Conservation (phyloP, 768 basidiomycete genomes). For the Trametes cubensis region DNA sequence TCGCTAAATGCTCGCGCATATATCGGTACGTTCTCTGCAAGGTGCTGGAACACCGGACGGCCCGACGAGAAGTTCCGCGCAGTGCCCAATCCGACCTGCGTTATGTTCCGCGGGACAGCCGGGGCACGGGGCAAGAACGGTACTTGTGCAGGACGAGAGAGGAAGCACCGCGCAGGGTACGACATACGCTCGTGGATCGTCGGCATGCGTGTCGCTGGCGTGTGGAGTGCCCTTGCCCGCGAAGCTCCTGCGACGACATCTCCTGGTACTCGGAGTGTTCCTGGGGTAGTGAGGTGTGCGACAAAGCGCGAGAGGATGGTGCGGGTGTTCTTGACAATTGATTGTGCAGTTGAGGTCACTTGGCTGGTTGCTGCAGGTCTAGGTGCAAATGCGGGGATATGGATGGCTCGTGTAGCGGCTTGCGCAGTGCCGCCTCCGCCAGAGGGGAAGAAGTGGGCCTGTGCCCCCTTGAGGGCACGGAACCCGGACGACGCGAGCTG, state of each 20-base stretch:
- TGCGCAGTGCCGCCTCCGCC: conserved; percentile 23
- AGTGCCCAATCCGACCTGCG: conserved; percentile 75
- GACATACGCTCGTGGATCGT: conserved; percentile 61
- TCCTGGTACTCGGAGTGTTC: conserved; percentile 38
- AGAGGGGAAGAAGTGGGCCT: conserved; percentile 24
- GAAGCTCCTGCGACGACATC: conserved; percentile 28
- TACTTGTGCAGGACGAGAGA: conserved; percentile 48
- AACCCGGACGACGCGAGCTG: conserved; percentile 36
- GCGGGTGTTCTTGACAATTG: conserved; percentile 54
- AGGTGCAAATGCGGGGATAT: conserved; percentile 46
- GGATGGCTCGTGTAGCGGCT: conserved; percentile 43
- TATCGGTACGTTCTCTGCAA: conserved; percentile 75
- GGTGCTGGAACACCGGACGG: conserved; percentile 76
- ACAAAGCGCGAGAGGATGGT: conserved; percentile 59
- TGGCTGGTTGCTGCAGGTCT: conserved; percentile 37
- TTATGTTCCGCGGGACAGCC: conserved; percentile 49
- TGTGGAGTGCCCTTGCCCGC: conserved; percentile 34
- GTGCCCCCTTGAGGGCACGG: conserved; percentile 29
- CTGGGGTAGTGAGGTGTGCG: conserved; percentile 59
- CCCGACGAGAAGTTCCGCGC: conserved; percentile 76
- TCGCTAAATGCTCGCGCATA: conserved; percentile 73
- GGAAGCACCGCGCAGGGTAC: conserved; percentile 52
- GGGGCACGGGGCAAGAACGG: conserved; percentile 64
- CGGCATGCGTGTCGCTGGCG: conserved; percentile 28
- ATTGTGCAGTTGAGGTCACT: conserved; percentile 40